phyloP scores from a whole-genome alignment of 768 basidiomycete genomes.

The Lyophyllum atratum region DNA sequence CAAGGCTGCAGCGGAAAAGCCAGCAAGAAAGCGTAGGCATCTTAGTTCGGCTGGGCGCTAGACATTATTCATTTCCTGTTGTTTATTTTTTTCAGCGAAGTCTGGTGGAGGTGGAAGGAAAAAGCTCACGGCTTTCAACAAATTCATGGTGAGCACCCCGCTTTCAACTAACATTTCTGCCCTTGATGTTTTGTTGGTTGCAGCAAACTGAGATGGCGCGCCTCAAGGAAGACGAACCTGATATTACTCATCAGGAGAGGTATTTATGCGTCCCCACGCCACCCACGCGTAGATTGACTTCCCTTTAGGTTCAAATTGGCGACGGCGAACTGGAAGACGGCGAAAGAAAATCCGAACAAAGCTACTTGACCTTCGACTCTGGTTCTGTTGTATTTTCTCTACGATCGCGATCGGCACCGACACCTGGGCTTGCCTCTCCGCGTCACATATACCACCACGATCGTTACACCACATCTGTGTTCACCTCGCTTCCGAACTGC shows the following conservation, averaged over 20 bases:
- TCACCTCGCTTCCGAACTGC: conserved; percentile 14
- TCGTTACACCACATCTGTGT: conserved; percentile 10
- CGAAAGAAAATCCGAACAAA: conserved; percentile 66
- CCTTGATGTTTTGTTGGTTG: conserved; percentile 7
- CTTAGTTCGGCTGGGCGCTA: conserved; percentile 4
- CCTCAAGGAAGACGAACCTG: conserved; percentile 74
- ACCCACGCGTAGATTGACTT: conserved; percentile 1
- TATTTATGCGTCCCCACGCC: conserved; percentile 31
- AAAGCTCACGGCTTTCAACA: conserved; percentile 75
- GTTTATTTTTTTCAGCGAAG: conserved; percentile 40
- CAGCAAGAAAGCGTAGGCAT: conserved; percentile 57
- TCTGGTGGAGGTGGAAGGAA: conserved; percentile 54
- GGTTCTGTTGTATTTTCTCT: conserved; percentile 6
- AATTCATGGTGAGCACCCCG: conserved; percentile 53
- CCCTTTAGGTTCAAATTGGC: conserved; percentile 65
- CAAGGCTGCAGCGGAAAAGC: conserved; percentile 46
- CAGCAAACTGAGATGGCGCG: conserved; percentile 80
- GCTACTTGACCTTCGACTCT: conserved; percentile 23
- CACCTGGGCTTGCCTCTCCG: conserved; percentile 3
- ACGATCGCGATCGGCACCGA: not conserved
- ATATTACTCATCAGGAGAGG: conserved; percentile 75
- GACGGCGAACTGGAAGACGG: conserved; percentile 76
- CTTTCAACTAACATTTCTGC: not conserved
- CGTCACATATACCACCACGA: conserved; percentile 9
- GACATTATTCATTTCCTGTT: conserved; percentile 20